Conservation (phyloP, 352 stramenopile genomes). For the Phytophthora capsici region DNA sequence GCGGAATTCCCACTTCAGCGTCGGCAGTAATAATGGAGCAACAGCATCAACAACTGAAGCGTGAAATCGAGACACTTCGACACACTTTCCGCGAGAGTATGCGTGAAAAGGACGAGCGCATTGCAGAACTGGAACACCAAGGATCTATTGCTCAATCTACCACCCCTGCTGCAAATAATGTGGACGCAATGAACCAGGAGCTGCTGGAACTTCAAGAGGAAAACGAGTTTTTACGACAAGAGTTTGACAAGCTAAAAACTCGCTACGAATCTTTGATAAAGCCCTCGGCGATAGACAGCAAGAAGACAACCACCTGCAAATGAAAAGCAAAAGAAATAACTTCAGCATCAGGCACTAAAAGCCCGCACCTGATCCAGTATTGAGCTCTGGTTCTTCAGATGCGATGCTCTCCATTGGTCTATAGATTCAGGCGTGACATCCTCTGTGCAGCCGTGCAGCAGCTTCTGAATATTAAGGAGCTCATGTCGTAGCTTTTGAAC, state of each 20-base stretch:
- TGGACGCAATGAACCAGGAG: constrained; percentile 35
- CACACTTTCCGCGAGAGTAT: constrained; percentile 62
- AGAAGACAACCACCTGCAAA: constrained; percentile 16
- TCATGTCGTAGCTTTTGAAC: constrained; percentile 62
- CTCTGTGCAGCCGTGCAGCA: constrained; percentile 48
- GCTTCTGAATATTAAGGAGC: constrained; percentile 50
- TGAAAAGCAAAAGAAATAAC: constrained; percentile 15
- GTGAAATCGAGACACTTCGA: constrained; percentile 49
- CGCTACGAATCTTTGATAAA: constrained; percentile 57
- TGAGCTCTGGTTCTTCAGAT: constrained; percentile 42
- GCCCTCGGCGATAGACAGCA: background rate
- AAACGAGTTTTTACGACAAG: constrained; percentile 67
- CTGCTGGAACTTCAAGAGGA: constrained; percentile 68
- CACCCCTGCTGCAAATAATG: constrained; percentile 2
- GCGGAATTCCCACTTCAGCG: background rate
- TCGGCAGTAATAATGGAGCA: constrained; percentile 25
- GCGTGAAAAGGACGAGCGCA: constrained; percentile 66
- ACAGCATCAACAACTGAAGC: constrained; percentile 35
- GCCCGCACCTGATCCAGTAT: constrained; percentile 56
- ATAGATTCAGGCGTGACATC: constrained; percentile 1
- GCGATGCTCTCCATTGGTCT: constrained; percentile 31
- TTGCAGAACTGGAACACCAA: constrained; percentile 49
- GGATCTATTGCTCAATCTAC: constrained; percentile 2
- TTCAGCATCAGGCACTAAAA: constrained; percentile 23
- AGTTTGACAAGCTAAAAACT: constrained; percentile 73